Percentiles rank a stretch among this genome's conserved stretches.
Evolutionary conservation across 768 basidiomycete species (phyloP).

Genomic region (Suillus americanus): DNA sequence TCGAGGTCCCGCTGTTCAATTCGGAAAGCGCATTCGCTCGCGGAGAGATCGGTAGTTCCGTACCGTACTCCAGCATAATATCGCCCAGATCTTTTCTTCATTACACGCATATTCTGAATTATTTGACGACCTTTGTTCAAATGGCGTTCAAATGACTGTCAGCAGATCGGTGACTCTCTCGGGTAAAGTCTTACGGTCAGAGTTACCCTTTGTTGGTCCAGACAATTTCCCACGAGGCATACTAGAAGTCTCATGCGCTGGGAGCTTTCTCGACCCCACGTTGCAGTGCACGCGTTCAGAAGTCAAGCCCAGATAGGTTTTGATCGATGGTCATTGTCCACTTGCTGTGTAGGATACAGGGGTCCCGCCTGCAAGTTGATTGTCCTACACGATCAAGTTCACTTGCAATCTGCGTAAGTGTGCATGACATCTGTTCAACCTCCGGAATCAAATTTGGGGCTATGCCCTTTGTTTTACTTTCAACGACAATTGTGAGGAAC

Average conservation of each 20-base stretch:
- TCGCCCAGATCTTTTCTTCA: not conserved
- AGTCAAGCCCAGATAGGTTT: not conserved
- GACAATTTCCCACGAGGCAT: not conserved
- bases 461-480: not conserved
- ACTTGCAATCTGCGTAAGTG: not conserved
- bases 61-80: not conserved
- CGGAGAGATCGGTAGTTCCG: conserved; percentile 39
- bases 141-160: not conserved
- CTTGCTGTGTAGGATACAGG: not conserved
- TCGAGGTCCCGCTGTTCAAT: conserved; percentile 73
- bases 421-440: not conserved
- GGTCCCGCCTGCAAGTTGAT: not conserved
- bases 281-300: conserved; percentile 1
- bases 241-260: not conserved
- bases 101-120: not conserved
- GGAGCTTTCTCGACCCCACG: not conserved
- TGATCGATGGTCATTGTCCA: not conserved
- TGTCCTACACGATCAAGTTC: not conserved
- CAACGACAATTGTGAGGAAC: conserved; percentile 8
- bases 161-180: not conserved
- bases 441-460: not conserved
- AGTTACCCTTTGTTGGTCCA: conserved; percentile 1
- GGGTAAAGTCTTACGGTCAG: not conserved
- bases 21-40: conserved; percentile 74
- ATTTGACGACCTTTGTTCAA: not conserved